These are phyloP conservation scores for Neonectria ditissima DNA, from an alignment of 2,329 filamentous ascomycete species.

Conservation along the genomic window DNA sequence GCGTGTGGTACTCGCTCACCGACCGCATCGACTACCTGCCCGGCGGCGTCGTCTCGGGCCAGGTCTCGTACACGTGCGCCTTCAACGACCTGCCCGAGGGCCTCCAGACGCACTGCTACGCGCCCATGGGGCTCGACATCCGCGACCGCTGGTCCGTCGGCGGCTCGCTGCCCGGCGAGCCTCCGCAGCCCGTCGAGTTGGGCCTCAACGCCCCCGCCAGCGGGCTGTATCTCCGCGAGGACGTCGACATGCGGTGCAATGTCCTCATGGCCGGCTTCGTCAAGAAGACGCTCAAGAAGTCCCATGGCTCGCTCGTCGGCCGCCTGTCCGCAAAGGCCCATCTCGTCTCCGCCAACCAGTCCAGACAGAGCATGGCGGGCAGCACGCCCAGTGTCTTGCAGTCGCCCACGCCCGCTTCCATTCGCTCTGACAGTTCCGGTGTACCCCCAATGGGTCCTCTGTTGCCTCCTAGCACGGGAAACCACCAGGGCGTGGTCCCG, in stretches of 20 bases:
- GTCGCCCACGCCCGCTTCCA: constrained; percentile 30
- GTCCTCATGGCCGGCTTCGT: constrained; percentile 81
- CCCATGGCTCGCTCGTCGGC: constrained; percentile 77
- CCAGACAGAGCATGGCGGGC: constrained; percentile 30
- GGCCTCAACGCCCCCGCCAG: constrained; percentile 73
- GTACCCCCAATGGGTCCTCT: constrained; percentile 30
- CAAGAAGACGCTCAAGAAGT: constrained; percentile 83
- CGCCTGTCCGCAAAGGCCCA: constrained; percentile 59
- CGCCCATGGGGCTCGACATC: constrained; percentile 84
- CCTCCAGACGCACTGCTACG: constrained; percentile 85
- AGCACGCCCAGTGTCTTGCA: constrained; percentile 26
- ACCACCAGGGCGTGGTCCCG: constrained; percentile 23
- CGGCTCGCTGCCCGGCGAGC: constrained; percentile 78
- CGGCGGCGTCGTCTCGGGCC: constrained; percentile 71
- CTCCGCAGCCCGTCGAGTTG: constrained; percentile 72
- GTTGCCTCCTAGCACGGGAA: constrained; percentile 28
- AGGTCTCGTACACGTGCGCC: constrained; percentile 82
- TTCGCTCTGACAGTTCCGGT: constrained; percentile 29
- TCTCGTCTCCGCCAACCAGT: constrained; percentile 31
- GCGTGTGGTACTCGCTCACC: constrained; percentile 82
- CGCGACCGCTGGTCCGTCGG: constrained; percentile 81
- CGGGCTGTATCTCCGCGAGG: constrained; percentile 86
- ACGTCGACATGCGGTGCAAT: constrained; percentile 84
- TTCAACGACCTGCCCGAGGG: constrained; percentile 81
- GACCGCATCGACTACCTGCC: constrained; percentile 83